These are phyloP conservation scores for Mycena maculata DNA, from an alignment of 768 basidiomycete species.

Conservation along the genomic window DNA sequence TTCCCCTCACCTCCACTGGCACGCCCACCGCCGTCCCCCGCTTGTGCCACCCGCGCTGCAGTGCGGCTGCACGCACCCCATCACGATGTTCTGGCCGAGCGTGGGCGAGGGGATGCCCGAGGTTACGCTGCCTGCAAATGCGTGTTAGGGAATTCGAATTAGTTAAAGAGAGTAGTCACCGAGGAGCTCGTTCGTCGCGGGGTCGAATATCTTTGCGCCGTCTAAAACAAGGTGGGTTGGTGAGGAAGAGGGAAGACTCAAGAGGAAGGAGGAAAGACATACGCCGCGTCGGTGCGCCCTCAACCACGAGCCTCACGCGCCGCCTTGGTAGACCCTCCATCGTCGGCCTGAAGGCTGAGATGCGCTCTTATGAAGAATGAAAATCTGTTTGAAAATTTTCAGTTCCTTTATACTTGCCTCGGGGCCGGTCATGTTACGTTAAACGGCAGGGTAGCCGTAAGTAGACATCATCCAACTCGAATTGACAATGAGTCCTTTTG, in stretches of 20 bases:
- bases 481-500: no score
- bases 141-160: conserved; percentile 53
- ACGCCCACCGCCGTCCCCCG: conserved; percentile 89
- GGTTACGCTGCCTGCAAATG: conserved; percentile 73
- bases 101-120: conserved; percentile 97
- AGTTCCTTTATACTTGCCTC: no score
- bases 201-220: conserved; percentile 79
- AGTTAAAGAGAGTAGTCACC: conserved; percentile 49
- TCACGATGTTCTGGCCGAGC: conserved; percentile 90
- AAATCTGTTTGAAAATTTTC: no score
- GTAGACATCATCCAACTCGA: no score
- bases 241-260: conserved; percentile 12
- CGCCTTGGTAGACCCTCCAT: conserved; percentile 81
- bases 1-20: conserved; percentile 91
- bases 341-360: no score
- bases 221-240: conserved; percentile 60
- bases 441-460: no score
- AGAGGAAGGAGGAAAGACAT: conserved; percentile 30
- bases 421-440: no score
- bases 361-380: no score
- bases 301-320: conserved; percentile 85
- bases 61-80: conserved; percentile 95
- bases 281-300: conserved; percentile 90
- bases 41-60: conserved; percentile 86
- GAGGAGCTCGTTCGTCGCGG: conserved; percentile 64